A percentile compares a stretch with the other conserved stretches of the same genome.
These are phyloP conservation scores for Aphanomyces cochlioides DNA, from an alignment of 352 stramenopile species.

Conservation along the genomic window DNA sequence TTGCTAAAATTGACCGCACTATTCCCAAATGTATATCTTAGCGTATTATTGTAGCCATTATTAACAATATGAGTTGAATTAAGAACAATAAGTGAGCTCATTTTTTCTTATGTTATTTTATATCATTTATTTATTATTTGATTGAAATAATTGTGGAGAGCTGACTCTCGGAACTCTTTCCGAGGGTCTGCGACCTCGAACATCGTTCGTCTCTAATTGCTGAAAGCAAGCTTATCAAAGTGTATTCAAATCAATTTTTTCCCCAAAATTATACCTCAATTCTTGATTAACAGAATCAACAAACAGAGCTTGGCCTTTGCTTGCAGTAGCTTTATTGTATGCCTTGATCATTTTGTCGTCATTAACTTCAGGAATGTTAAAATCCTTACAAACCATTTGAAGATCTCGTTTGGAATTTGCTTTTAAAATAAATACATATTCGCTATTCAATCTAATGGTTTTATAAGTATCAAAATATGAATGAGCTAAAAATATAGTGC, in stretches of 20 bases:
- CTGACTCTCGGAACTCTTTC: no score
- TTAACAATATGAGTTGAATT: constrained; percentile 24
- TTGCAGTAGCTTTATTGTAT: constrained; percentile 34
- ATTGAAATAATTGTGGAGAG: no score
- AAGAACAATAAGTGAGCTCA: constrained; percentile 2
- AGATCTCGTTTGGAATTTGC: constrained; percentile 40
- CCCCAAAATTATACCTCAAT: constrained; percentile 12
- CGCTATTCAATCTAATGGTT: constrained; percentile 39
- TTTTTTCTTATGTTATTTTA: not conserved
- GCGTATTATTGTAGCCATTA: constrained; percentile 35
- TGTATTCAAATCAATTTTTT: not conserved
- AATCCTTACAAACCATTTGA: constrained; percentile 36
- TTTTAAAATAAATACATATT: constrained; percentile 36
- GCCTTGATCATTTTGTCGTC: constrained; percentile 30
- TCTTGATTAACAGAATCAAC: constrained; percentile 28
- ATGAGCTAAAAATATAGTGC: constrained; percentile 35
- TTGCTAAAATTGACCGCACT: constrained; percentile 30
- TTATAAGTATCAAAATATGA: constrained; percentile 39
- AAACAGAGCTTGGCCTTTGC: constrained; percentile 35
- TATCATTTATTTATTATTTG: no score
- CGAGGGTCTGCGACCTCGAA: no score
- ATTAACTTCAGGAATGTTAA: constrained; percentile 32
- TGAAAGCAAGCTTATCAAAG: no score
- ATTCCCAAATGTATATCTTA: constrained; percentile 22
- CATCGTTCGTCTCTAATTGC: no score